Conservation (phyloP, 345 rosid species). For the Eucalyptus albens region DNA sequence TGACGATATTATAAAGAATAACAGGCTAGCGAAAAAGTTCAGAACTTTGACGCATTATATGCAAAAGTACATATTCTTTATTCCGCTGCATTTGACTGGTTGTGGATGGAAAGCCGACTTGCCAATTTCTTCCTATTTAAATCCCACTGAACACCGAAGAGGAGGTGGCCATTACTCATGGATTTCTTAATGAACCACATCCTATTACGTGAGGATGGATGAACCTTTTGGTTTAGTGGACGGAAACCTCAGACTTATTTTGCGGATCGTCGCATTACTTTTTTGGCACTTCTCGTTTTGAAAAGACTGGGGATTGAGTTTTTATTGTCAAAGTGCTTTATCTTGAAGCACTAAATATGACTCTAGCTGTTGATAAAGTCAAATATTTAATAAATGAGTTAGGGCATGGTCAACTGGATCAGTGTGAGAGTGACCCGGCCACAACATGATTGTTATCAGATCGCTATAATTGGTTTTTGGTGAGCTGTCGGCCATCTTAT, state of each 20-base stretch:
- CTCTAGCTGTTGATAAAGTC: background rate
- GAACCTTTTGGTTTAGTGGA: background rate
- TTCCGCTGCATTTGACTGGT: background rate
- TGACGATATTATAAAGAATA: background rate
- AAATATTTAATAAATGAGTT: background rate
- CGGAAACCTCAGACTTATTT: background rate
- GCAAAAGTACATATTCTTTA: background rate
- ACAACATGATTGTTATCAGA: background rate
- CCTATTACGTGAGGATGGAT: background rate
- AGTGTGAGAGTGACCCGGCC: background rate
- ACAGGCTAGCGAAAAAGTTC: background rate
- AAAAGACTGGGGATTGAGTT: background rate
- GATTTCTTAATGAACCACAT: background rate
- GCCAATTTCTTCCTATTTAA: background rate
- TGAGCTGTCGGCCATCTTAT: background rate
- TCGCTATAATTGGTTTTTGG: background rate
- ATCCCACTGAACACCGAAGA: background rate
- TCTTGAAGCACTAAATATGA: background rate
- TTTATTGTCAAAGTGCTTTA: background rate
- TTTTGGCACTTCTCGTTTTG: background rate
- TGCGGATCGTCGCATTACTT: background rate
- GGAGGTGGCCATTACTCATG: background rate
- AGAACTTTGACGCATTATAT: background rate
- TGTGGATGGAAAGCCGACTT: background rate
- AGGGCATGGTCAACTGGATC: background rate